Percentiles rank a stretch among this genome's conserved stretches.
phyloP scores from a whole-genome alignment of 495 filamentous ascomycete species.

The Parmelia sp. region DNA sequence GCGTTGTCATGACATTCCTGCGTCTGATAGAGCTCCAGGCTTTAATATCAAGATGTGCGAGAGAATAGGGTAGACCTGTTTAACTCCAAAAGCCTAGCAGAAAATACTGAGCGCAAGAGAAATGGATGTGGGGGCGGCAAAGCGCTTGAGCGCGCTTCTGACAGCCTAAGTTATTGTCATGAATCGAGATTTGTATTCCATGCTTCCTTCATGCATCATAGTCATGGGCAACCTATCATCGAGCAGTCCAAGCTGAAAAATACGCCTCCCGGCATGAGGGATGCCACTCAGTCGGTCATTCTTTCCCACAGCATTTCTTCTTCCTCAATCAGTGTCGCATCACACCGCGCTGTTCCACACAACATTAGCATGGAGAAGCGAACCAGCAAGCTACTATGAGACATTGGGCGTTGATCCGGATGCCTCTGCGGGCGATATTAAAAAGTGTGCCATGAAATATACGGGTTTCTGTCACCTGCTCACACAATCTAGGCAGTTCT shows the following conservation, averaged over 20 bases:
- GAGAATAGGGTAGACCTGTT: background rate
- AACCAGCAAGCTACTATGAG: constrained; percentile 58
- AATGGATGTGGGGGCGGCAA: background rate
- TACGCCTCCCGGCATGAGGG: constrained; percentile 40
- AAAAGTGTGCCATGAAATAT: constrained; percentile 51
- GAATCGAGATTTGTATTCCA: background rate
- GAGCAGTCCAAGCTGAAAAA: background rate
- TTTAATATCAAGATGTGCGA: background rate
- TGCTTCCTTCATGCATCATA: background rate
- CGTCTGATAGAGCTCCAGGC: background rate
- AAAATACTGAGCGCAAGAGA: too few relatives aligned
- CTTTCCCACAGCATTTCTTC: constrained; percentile 1
- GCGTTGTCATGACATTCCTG: background rate
- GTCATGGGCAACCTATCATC: background rate
- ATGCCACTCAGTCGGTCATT: constrained; percentile 37
- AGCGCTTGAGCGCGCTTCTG: background rate
- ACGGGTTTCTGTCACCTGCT: constrained; percentile 15
- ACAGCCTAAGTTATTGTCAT: background rate
- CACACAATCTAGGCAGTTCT: constrained; percentile 63
- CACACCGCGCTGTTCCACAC: constrained; percentile 29
- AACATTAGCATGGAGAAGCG: constrained; percentile 20
- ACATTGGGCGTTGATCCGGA: constrained; percentile 64
- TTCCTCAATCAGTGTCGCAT: background rate
- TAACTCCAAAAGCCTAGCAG: too few relatives aligned
- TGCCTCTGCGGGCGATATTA: constrained; percentile 71